A percentile compares a stretch with the other conserved stretches of the same genome.
Conservation (phyloP, 2,329 filamentous ascomycete species). For the Cladophialophora bantiana region DNA sequence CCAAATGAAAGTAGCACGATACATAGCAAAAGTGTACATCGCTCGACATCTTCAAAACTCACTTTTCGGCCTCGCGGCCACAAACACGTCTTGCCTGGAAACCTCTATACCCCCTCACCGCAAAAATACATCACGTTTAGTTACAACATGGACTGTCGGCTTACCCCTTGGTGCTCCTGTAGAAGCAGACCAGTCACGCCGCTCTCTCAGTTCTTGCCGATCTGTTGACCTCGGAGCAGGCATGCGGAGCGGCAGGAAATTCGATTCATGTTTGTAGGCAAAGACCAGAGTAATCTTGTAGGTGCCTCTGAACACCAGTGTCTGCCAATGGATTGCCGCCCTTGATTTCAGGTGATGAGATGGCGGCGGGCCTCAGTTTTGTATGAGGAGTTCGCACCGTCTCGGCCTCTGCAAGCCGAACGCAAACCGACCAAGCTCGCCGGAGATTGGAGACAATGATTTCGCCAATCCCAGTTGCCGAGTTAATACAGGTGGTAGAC, state of each 20-base stretch:
- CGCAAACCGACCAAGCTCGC: neutral
- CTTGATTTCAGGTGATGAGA: neutral
- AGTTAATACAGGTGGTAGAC: slow-evolving; percentile 2
- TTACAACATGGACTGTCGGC: neutral
- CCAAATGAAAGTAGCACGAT: slow-evolving; percentile 12
- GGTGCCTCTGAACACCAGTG: neutral
- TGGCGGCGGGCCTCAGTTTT: neutral
- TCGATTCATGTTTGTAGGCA: neutral
- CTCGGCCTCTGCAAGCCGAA: neutral
- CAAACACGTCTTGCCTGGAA: neutral
- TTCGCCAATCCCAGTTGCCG: neutral
- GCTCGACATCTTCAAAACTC: slow-evolving; percentile 13
- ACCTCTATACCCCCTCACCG: neutral
- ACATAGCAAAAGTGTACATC: slow-evolving; percentile 10
- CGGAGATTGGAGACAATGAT: slow-evolving; percentile 31
- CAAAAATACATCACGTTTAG: slow-evolving; percentile 5
- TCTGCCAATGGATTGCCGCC: neutral
- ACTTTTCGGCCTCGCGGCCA: slow-evolving; percentile 20
- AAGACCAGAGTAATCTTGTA: neutral
- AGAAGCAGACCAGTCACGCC: neutral
- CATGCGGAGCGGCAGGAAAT: neutral
- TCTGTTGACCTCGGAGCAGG: neutral
- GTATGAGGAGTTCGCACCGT: neutral
- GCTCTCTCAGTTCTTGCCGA: neutral
- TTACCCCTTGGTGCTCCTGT: neutral